Percentiles rank a stretch among this genome's conserved stretches.
Evolutionary conservation across 345 rosid genomes (phyloP).

Genomic region (Carallia pectinifolia): DNA sequence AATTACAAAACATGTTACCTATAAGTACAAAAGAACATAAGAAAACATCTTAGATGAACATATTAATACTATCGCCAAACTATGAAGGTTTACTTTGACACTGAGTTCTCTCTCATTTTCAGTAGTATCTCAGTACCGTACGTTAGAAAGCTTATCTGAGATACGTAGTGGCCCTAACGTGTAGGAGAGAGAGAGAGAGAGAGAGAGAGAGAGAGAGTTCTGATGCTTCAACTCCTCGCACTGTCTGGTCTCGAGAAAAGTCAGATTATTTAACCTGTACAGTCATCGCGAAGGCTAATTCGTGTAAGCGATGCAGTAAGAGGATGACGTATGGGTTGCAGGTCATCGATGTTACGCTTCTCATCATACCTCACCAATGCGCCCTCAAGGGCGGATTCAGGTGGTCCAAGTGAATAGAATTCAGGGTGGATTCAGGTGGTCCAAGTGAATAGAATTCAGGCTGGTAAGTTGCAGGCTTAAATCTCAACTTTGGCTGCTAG

Average conservation of each 20-base stretch:
- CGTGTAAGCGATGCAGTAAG: slow-evolving; percentile 9
- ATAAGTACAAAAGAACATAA: slow-evolving; percentile 4
- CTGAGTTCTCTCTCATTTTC: neutral
- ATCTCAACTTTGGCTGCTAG: no score
- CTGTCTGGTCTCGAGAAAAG: no score
- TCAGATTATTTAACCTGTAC: no score
- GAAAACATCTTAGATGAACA: neutral
- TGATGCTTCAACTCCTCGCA: no score
- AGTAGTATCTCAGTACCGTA: neutral
- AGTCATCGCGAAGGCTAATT: slow-evolving; percentile 12
- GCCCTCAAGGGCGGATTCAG: no score
- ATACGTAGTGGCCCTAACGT: slow-evolving; percentile 1
- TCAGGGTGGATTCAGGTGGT: no score
- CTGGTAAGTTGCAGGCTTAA: no score
- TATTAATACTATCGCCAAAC: no score
- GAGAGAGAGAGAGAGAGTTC: no score
- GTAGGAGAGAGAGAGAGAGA: neutral
- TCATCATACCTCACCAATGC: slow-evolving; percentile 10
- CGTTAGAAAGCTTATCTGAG: neutral
- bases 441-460: no score
- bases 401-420: no score
- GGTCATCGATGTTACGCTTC: slow-evolving; percentile 28
- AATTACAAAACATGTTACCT: neutral
- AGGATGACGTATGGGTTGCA: slow-evolving; percentile 13
- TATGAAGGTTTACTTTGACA: neutral